Evolutionary conservation across 1,284 basidiomycete species (phyloP), one percentile per base, ranked within the genome.

Genomic region (Thelephora terrestris): DNA sequence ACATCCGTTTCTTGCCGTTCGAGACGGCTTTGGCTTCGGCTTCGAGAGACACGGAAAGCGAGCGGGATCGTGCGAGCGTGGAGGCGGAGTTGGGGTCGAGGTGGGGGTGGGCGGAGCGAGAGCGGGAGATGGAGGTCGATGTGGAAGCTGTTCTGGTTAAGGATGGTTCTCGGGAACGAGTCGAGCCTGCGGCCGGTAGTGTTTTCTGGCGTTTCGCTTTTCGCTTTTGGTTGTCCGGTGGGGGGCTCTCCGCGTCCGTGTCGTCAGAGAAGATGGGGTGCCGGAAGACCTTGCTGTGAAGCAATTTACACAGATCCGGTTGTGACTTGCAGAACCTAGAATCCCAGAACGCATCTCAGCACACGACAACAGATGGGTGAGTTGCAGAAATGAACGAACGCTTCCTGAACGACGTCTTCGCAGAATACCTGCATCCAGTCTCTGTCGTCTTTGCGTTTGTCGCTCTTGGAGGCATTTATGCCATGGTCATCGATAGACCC

Each of bases 341-440:
- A 45, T 43, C 45, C 48, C 49, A 47, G 27, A 17, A 40, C 25
- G 39, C 35, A 23, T 23, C 14, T 46, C 25, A 43, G 18, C 10
- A 14, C 24, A 24, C 16, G 35, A 17, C n/a, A 46, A 16, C 2
- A 43, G 17, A 36, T 14, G 21, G 14, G 2, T 27, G 21, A 36
- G 29, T 17, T 39, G 39, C 27, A 47, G 18, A 29, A 42, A 25
- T 38, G 45, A 21, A 68, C 77, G 53, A 56, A 86, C 85, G 72
- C 65, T 35, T 67, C 70, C 56, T 83, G 79, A 14, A 87, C 76
- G 42, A 82, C 57, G 34, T 79, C 73, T 57, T 81, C 75, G 52
- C 71, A 81, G 57, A 86, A 87, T 0, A 58, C 50, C 57, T 87
- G 84, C 65, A 78, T 80, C 84, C 85, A 87, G 56, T 88, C 84